These are phyloP conservation scores for Paramyrothecium sp. DNA, from an alignment of 2,329 filamentous ascomycete species.

Conservation along the genomic window DNA sequence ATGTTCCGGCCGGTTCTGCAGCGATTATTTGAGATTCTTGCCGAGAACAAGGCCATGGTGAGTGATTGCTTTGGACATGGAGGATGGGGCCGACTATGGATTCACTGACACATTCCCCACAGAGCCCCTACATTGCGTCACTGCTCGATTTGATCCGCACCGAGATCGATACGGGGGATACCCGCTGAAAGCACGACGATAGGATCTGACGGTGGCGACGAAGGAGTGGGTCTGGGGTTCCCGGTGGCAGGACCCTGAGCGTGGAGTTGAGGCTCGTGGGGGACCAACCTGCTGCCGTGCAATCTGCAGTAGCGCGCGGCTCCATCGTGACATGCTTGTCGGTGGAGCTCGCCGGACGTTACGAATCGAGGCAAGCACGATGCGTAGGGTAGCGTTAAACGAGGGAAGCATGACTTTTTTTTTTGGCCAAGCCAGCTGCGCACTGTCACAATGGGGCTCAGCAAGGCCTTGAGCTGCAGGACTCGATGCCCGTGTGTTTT, in stretches of 20 bases:
- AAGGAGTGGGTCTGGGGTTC: neutral
- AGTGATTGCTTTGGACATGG: constrained; percentile 18
- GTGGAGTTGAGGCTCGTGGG: neutral
- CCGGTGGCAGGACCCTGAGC: neutral
- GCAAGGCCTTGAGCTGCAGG: neutral
- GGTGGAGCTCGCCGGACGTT: too few species aligned
- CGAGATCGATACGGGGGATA: constrained; percentile 22
- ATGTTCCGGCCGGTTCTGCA: constrained; percentile 66
- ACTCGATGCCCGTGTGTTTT: neutral
- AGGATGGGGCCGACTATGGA: neutral
- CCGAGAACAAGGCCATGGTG: constrained; percentile 65
- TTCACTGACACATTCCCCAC: constrained; percentile 1
- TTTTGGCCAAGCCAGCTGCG: neutral
- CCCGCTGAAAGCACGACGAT: constrained; percentile 9
- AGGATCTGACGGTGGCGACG: neutral
- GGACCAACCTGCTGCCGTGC: neutral
- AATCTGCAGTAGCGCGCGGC: neutral
- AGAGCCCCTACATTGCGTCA: constrained; percentile 40
- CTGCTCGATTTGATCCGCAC: constrained; percentile 35
- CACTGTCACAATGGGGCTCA: neutral
- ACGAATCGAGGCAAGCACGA: too few species aligned
- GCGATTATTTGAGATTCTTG: constrained; percentile 66
- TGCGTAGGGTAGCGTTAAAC: too few species aligned
- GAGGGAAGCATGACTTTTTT: too few species aligned
- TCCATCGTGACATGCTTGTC: too few species aligned